phyloP scores from a whole-genome alignment of 208 protist genomes.

The Acanthamoeba rhysodes region DNA sequence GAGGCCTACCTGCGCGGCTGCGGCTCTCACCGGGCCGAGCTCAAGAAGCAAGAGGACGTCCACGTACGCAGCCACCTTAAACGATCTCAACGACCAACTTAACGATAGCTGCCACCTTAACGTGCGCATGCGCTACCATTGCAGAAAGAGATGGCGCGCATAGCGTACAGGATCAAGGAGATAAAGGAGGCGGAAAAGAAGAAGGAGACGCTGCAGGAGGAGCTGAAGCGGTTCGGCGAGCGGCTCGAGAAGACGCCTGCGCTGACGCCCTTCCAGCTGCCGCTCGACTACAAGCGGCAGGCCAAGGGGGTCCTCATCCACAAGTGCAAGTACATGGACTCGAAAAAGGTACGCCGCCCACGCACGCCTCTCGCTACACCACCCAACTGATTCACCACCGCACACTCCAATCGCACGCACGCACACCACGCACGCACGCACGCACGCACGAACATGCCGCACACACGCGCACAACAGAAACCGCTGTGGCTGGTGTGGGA shows the following conservation, averaged over 20 bases:
- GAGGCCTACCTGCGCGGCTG: constrained; percentile 87
- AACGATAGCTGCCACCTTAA: too few relatives aligned
- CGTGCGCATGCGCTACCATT: too few relatives aligned
- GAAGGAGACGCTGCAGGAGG: constrained; percentile 46
- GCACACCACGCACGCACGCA: neutral
- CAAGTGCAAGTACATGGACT: constrained; percentile 86
- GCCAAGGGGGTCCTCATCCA: constrained; percentile 79
- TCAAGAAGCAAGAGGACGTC: constrained; percentile 61
- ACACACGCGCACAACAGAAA: neutral
- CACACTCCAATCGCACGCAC: too few relatives aligned
- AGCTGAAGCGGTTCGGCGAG: neutral
- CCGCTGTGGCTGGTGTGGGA: constrained; percentile 90
- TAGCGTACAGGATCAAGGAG: constrained; percentile 60
- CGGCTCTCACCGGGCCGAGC: constrained; percentile 73
- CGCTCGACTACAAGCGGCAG: constrained; percentile 81
- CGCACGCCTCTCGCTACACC: too few relatives aligned
- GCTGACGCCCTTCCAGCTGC: constrained; percentile 52
- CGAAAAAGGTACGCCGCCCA: constrained; percentile 75
- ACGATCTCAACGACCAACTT: neutral
- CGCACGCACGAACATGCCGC: too few relatives aligned
- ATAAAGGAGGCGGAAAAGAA: neutral
- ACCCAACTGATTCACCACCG: too few relatives aligned
- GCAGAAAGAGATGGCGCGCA: constrained; percentile 27
- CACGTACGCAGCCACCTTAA: neutral
- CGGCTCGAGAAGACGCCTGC: neutral